A percentile compares a stretch with the other conserved stretches of the same genome.
These are phyloP conservation scores for Solanum hybrid DNA, from an alignment of 305 asterid species.

Conservation along the genomic window DNA sequence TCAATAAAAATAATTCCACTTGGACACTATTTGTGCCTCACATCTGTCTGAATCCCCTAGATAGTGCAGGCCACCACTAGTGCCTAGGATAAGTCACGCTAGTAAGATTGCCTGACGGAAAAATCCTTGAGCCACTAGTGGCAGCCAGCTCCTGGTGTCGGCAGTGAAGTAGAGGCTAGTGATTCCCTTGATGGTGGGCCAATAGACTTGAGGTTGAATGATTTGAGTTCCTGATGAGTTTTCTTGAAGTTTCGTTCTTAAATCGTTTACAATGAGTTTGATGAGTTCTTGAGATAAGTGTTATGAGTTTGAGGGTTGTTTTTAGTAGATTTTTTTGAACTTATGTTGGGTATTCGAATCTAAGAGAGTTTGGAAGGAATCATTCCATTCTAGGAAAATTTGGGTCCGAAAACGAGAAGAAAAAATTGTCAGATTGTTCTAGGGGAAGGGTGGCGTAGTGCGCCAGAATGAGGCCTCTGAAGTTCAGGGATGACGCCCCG, in stretches of 20 bases:
- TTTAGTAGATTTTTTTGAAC: too few species aligned
- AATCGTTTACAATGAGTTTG: background rate
- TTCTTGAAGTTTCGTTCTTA: background rate
- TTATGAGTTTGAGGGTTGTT: background rate
- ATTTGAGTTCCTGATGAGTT: background rate
- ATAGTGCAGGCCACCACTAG: background rate
- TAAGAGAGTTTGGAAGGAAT: background rate
- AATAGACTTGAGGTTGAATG: background rate
- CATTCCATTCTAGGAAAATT: background rate
- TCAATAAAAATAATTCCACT: background rate
- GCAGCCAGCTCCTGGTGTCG: background rate
- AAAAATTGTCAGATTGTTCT: accelerated
- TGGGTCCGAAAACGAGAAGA: background rate
- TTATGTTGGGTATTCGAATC: background rate
- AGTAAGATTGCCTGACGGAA: background rate
- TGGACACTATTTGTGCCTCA: background rate
- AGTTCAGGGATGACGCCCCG: background rate
- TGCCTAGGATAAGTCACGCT: background rate
- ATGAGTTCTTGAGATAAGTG: background rate
- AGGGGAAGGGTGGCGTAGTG: background rate
- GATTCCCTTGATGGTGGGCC: background rate
- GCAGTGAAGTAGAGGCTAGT: background rate
- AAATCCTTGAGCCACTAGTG: background rate
- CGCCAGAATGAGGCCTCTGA: background rate
- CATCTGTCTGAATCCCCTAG: background rate